Evolutionary conservation across 176 grass and related monocot species (phyloP), one percentile per base, ranked within the genome.

Genomic region (Oryza officinalis): DNA sequence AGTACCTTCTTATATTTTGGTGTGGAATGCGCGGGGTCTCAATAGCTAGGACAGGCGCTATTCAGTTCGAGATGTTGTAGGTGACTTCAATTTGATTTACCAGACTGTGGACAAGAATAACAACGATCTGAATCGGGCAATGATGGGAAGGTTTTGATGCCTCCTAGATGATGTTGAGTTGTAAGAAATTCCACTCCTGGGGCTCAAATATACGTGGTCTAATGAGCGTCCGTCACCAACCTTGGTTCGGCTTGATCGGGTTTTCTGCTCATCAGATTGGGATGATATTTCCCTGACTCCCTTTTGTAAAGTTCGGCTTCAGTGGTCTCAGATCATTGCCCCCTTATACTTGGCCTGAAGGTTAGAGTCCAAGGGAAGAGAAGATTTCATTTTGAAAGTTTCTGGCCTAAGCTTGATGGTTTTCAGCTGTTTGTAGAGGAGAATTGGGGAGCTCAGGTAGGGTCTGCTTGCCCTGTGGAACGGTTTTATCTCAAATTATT

Each of bases 401-500:
- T 20, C 1, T 69, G 66, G 66, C 31, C 31, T 1, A 69, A 35
- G 6, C 6, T 69, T 0, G 1, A 2, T 2, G 66, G 32, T 1
- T 69, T 37, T 22, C 66, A 10, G 1, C 5, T 22, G 1, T 7
- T 7, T 0, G 17, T 37, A 1, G 4, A 10, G 17, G 6, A 10
- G 3, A 20, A 8, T 9, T 69, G 31, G 66, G 18, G 8, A 0
- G 17, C 0, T 0, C 12, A 15, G 0, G 1, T 69, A 1, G 0
- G 6, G 0, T 0, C 15, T 1, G 0, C 2, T 4, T 35, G 66
- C 18, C 30, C 6, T 0, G 13, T 67, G 0, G 14, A 67, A 1
- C 5, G 0, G 7, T 5, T 67, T 0, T 67, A 2, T 20, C 1
- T 67, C 5, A 44, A 44, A 6, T 44, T 44, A 6, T 6, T 46